These are phyloP conservation scores for Basipetospora sp. DNA, from an alignment of 2,329 filamentous ascomycete genomes.

Conservation along the genomic window DNA sequence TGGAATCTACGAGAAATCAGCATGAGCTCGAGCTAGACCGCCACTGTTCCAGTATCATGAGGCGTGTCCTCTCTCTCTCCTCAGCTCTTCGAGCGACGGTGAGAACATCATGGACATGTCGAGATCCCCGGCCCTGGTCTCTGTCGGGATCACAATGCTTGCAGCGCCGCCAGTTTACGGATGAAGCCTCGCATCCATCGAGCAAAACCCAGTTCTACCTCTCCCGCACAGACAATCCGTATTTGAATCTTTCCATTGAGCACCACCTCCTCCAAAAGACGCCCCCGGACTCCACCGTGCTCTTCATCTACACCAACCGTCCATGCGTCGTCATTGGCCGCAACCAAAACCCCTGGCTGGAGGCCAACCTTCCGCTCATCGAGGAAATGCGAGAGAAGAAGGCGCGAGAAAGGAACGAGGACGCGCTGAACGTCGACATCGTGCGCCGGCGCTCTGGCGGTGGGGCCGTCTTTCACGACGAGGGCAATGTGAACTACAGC, in stretches of 20 bases:
- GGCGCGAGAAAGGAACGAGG: conserved; percentile 9
- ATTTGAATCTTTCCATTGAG: conserved; percentile 85
- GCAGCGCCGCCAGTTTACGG: conserved; percentile 19
- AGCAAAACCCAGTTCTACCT: conserved; percentile 53
- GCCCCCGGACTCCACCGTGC: conserved; percentile 54
- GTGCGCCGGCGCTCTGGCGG: conserved; percentile 79
- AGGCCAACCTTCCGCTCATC: conserved; percentile 60
- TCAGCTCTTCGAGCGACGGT: background rate
- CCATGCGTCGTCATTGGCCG: conserved; percentile 83
- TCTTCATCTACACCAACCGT: conserved; percentile 78
- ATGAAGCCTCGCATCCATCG: conserved; percentile 25
- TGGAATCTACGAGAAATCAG: no score
- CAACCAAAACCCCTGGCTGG: conserved; percentile 96
- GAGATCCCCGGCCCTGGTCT: no score
- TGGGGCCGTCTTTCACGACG: conserved; percentile 86
- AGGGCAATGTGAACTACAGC: conserved; percentile 86
- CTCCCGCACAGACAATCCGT: conserved; percentile 57
- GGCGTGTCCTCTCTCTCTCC: background rate
- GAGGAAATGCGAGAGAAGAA: conserved; percentile 1
- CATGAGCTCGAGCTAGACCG: no score
- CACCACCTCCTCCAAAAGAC: conserved; percentile 71
- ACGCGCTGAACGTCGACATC: conserved; percentile 31
- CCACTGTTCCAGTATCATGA: conserved; percentile 1
- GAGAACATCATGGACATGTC: no score
- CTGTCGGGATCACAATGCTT: background rate